Base-by-base conservation (phyloP, 257 asterid genomes). In the Solanum clarkiae region DNA sequence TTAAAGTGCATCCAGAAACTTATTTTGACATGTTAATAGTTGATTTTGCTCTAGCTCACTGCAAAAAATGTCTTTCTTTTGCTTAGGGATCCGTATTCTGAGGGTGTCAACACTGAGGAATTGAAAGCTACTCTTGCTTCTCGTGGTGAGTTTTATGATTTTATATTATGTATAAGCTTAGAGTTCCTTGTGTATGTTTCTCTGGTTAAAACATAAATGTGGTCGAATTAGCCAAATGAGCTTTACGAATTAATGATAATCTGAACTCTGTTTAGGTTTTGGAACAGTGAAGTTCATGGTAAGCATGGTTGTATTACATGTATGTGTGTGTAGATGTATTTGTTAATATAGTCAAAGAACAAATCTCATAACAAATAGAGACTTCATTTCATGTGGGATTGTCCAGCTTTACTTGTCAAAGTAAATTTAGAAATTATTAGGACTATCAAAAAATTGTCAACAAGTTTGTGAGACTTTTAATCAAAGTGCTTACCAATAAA, bases 51-150 rank as follows among this genome's bases (percentile, higher is more conserved):
- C 49, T 71, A 79, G 16, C 65, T 79, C 65, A 26, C 49, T 79
- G 83, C 83, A 79, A 53, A 53, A 53, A 2, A 53, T 77, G 20
- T 20, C 47, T 77, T 86, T 59, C 18, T 45, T 56, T 82, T 89
- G 81, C 89, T 53, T 53, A 94, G 98, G 99, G 93, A 93, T 91
- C 96, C 99, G 13, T 91, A 87, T 85, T 91, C 95, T 24, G 89
- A 89, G 87, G 94, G 95, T 70, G 89, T 91, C 47, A 84, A 91
- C 87, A 85, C 80, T 75, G 97, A 93, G 29, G 92, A 92, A 87
- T 86, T 94, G 92, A 93, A 90, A 89, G 97, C 90, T 62, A 89
- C 93, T 91, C 90, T 93, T 85, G 95, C 98, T 87, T 91, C 94
- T 81, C 85, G 85, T 88, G 99, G 98, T 96, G 91, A 72, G 57